Base-by-base conservation (phyloP, 2,329 filamentous ascomycete genomes). In the Tolypocladium tundrense region DNA sequence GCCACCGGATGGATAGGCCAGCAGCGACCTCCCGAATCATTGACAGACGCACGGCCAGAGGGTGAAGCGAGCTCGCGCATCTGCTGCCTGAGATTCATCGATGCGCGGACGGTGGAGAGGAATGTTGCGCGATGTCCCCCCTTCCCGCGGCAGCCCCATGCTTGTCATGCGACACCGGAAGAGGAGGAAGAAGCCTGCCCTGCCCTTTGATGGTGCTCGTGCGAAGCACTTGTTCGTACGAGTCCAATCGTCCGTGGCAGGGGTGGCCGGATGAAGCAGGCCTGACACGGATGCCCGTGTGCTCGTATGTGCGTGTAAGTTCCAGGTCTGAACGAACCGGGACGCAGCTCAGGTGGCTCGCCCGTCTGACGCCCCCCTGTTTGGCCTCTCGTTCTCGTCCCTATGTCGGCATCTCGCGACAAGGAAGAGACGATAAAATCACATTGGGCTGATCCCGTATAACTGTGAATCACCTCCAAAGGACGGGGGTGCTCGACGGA, bases 61-160 rank as follows among this genome's bases (percentile, higher is more conserved):
- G 31, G 53, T 42, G 41, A 33, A 24, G 40, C 19, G 53, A 39
- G 53, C 53, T 55, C 35, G 53, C 48, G 48, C 48, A 51, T 45
- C 37, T 35, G 8, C 24, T 55, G 39, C 37, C 24, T 37, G 40
- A 14, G 35, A 39, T 27, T 27, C 35, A 35, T 42, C 53, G 53
- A 33, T 54, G 53, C 39, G 53, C 27, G 1, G 39, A 19, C 53
- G 53, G 53, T 40, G 53, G 53, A 40, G 37, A 54, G 53, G 53
- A 54, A 54, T 54, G 53, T 11, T 42, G 53, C 53, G 53, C 53
- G 39, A 54, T 54, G 53, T 54, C 53, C 31, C 40, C 53, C 53
- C 53, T 42, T 54, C 27, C 48, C 48, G 54, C 54, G 54, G 42
- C 40, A 24, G 31, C 42, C 42, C 54, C 54, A 51, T 56, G 48